Evolutionary conservation across 2,329 filamentous ascomycete genomes (phyloP), one percentile per base, ranked within the genome.

Genomic region (Trichoderma breve): DNA sequence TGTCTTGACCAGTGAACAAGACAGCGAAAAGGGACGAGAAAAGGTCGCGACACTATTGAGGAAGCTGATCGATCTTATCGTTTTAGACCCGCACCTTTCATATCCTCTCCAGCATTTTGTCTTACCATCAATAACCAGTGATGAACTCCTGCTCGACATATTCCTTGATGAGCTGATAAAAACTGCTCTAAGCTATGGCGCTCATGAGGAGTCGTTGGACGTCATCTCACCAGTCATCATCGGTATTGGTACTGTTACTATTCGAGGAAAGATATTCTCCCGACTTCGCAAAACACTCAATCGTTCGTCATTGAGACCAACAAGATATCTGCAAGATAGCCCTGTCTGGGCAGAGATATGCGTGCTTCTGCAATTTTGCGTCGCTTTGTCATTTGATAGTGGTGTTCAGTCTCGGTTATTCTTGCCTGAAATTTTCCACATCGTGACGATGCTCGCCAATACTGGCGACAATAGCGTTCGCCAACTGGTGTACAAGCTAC

Each of bases 401-500:
- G 88, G 89, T 26, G 86, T 90, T 15, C 90, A 92, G 78, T 86
- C 90, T 4, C 90, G 92, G 78, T 83, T 92, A 58, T 92, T 89
- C 75, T 81, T 92, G 6, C 90, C 90, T 0, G 90, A 92, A 77
- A 84, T 92, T 60, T 92, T 92, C 77, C 90, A 92, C 79, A 84
- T 92, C 63, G 89, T 92, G 72, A 92, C 90, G 0, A 91, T 92
- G 89, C 83, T 92, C 30, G 88, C 89, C 43, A 92, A 92, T 75
- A 91, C 88, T 1, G 90, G 90, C 7, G 80, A 85, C 12, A 80
- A 85, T 11, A 86, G 89, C 12, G 83, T 91, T 7, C 85, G 90
- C 62, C 79, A 86, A 8, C 82, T 88, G 24, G 89, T 92, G 3
- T 90, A 92, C 77, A 86, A 88, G 68, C 81, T 92, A 12, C 81